Evolutionary conservation across 805 yeast species (phyloP), one percentile per base, ranked within the genome.

Genomic region (Wickerhamomyces chambardii): DNA sequence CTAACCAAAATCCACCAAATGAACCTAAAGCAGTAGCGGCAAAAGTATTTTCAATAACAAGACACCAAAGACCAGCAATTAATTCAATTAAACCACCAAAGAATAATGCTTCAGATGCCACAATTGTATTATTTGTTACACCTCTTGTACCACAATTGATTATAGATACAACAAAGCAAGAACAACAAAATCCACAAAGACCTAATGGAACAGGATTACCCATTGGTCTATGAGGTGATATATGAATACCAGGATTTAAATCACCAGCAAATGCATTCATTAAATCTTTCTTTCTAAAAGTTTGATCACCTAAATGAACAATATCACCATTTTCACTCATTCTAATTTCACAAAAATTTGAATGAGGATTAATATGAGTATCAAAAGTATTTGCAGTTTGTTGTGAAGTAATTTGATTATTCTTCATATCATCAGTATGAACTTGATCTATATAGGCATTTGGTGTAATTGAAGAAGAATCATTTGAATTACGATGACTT

Each of bases 161-260:
- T 46, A 81, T 50, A 3, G 84, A 74, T 29, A 81, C 64, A 21
- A 78, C 81, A 53, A 81, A 73, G 30, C 61, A 54, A 17, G 63
- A 63, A 34, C 60, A 51, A 14, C 85, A 84, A 57, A 81, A 81
- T 18, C 81, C 84, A 21, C 77, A 71, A 39, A 82, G 61, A 14
- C 89, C 90, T 42, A 81, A 60, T 17, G 89, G 89, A 32, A 82
- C 83, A 18, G 90, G 89, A 48, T 81, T 81, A 38, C 80, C 89
- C 60, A 71, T 66, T 41, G 67, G 66, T 47, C 75, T 68, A 33
- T 56, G 50, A 6, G 78, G 66, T 37, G 62, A 55, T 16, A 64
- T 58, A 40, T 73, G 68, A 38, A 59, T 53, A 37, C 63, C 66
- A 14, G 68, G 66, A 48, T 65, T 63, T 42, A 71, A 51, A 21